A percentile compares a stretch with the other conserved stretches of the same genome.
These are phyloP conservation scores for Ambrosia trifida DNA, from an alignment of 129 eudicot genomes.

Conservation along the genomic window DNA sequence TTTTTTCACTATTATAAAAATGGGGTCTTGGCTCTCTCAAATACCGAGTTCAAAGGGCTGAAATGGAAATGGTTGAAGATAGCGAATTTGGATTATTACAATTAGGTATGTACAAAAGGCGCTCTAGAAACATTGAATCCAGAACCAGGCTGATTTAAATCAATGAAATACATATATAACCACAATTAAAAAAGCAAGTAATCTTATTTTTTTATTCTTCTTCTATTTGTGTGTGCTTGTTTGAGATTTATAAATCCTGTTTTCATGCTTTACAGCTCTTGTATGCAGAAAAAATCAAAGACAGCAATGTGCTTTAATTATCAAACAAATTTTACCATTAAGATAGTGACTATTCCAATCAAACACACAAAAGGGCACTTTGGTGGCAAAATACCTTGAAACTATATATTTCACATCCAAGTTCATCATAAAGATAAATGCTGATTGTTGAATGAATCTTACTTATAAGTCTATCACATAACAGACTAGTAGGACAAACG, in stretches of 20 bases:
- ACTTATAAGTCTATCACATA: neutral
- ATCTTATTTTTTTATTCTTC: neutral
- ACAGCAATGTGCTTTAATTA: neutral
- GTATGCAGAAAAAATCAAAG: neutral
- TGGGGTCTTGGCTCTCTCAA: too few relatives aligned
- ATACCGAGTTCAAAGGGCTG: too few relatives aligned
- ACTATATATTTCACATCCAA: neutral
- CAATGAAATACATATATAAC: neutral
- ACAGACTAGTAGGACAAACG: neutral
- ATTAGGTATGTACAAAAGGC: neutral
- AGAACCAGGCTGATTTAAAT: neutral
- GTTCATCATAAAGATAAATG: neutral
- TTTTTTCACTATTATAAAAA: too few relatives aligned
- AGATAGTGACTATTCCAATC: neutral
- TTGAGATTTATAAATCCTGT: neutral
- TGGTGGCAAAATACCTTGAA: neutral
- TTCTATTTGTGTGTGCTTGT: constrained; percentile 10
- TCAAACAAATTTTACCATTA: neutral
- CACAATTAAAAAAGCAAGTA: neutral
- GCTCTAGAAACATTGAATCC: neutral
- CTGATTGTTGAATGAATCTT: neutral
- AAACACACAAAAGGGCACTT: neutral
- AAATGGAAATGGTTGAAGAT: too few relatives aligned
- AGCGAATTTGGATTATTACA: neutral
- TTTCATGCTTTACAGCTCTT: constrained; percentile 1